Evolutionary conservation across 306 rosid genomes (phyloP).

Genomic region (Corylus avellana): DNA sequence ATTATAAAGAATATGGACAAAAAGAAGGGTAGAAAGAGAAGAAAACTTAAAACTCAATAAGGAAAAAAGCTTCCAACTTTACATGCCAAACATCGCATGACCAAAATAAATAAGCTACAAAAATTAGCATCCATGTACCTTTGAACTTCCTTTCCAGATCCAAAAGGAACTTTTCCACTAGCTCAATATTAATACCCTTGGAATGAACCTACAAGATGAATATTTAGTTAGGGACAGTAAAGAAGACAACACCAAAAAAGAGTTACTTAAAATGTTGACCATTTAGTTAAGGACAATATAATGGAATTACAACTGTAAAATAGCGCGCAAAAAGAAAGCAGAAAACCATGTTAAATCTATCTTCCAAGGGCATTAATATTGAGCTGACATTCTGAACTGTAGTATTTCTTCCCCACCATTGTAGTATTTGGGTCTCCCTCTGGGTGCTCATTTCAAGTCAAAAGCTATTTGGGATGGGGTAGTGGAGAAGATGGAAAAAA

Average conservation of each 20-base stretch:
- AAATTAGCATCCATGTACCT: conserved; percentile 42
- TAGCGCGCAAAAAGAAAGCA: not conserved
- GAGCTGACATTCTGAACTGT: not conserved
- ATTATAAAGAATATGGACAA: not conserved
- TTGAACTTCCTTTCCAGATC: conserved; percentile 66
- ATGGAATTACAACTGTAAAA: not conserved
- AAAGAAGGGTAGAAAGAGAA: not conserved
- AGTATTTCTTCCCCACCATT: not conserved
- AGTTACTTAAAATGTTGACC: not conserved
- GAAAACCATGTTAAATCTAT: not conserved
- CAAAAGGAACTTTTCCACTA: conserved; percentile 64
- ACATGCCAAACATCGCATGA: conserved; percentile 5
- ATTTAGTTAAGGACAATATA: not conserved
- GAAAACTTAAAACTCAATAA: not conserved
- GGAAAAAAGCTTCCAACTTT: not conserved
- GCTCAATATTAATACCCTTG: conserved; percentile 62
- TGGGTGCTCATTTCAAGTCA: not conserved
- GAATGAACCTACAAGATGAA: conserved; percentile 71
- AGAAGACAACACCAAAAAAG: not conserved
- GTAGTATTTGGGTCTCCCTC: not conserved
- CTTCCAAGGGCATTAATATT: not conserved
- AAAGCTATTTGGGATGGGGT: not conserved
- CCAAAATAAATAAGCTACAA: conserved; percentile 6
- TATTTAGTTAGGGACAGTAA: not conserved
- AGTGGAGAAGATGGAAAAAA: not conserved